Percentiles rank a stretch among this genome's conserved stretches.
These are phyloP conservation scores for Diaporthe vexans DNA, from an alignment of 2,329 filamentous ascomycete genomes.

Conservation along the genomic window DNA sequence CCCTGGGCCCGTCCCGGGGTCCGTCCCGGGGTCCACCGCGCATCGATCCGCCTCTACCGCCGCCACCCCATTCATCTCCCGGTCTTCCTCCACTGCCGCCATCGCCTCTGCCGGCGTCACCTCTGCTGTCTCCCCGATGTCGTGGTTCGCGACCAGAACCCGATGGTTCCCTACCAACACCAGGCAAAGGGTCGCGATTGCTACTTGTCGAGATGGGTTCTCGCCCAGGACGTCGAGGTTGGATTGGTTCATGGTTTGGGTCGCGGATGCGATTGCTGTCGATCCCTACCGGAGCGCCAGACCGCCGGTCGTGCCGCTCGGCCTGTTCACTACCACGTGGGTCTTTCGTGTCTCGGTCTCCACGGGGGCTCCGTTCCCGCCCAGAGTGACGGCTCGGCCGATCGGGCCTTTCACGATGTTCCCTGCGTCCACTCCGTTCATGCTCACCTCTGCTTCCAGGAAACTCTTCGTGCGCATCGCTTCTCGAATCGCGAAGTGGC, in stretches of 20 bases:
- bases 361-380: constrained; percentile 62
- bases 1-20: constrained; percentile 47
- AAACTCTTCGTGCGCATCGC: constrained; percentile 54
- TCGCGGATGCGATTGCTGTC: constrained; percentile 46
- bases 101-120: constrained; percentile 49
- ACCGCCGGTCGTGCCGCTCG: constrained; percentile 61
- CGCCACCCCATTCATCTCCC: constrained; percentile 54
- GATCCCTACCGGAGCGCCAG: constrained; percentile 46
- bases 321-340: constrained; percentile 51
- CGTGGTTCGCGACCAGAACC: constrained; percentile 48
- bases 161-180: constrained; percentile 46
- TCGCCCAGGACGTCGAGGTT: constrained; percentile 46
- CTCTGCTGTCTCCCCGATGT: constrained; percentile 43
- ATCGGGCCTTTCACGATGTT: constrained; percentile 58
- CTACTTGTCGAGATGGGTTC: constrained; percentile 43
- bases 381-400: constrained; percentile 62
- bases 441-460: constrained; percentile 56
- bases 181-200: constrained; percentile 45
- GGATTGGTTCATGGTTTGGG: constrained; percentile 43
- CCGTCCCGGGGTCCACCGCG: constrained; percentile 54
- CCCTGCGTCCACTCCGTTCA: constrained; percentile 58
- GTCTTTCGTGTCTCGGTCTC: constrained; percentile 59
- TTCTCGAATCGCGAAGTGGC: constrained; percentile 47
- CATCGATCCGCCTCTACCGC: constrained; percentile 51
- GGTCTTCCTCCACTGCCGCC: constrained; percentile 49